A percentile compares a stretch with the other conserved stretches of the same genome.
phyloP scores from a whole-genome alignment of 345 rosid species.

The Corymbia maculata region DNA sequence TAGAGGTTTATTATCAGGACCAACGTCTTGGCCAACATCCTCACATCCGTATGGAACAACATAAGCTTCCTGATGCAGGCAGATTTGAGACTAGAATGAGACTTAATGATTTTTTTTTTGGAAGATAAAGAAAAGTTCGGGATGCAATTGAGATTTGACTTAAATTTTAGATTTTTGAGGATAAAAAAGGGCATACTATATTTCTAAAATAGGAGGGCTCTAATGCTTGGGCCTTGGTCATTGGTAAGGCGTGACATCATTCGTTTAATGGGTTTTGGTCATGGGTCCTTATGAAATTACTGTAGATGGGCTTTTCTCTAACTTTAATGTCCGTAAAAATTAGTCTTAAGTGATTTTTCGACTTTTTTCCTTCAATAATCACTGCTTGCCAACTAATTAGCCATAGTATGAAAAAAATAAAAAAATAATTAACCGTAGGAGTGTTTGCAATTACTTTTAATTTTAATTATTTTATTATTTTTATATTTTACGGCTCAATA shows the following conservation, averaged over 20 bases:
- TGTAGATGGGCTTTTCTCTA: neutral
- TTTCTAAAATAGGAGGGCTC: neutral
- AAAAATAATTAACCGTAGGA: neutral
- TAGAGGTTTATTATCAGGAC: neutral
- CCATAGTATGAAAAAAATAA: neutral
- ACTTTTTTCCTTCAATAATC: neutral
- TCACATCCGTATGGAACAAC: neutral
- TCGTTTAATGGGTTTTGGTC: neutral
- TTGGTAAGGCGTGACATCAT: neutral
- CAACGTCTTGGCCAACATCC: neutral
- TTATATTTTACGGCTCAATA: neutral
- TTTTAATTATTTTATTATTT: neutral
- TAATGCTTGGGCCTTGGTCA: neutral
- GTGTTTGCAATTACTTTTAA: neutral
- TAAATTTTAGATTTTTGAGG: neutral
- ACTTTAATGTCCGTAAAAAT: neutral
- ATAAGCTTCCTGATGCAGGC: neutral
- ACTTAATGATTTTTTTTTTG: too few relatives aligned
- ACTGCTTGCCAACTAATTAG: neutral
- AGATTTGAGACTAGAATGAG: neutral
- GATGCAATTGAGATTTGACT: neutral
- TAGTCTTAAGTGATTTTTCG: neutral
- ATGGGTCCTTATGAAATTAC: neutral
- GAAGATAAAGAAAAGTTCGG: neutral
- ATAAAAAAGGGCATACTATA: neutral